Percentiles rank a stretch among this genome's conserved stretches.
phyloP scores from a whole-genome alignment of 1,284 basidiomycete species.

The Rhodotorula sp. region DNA sequence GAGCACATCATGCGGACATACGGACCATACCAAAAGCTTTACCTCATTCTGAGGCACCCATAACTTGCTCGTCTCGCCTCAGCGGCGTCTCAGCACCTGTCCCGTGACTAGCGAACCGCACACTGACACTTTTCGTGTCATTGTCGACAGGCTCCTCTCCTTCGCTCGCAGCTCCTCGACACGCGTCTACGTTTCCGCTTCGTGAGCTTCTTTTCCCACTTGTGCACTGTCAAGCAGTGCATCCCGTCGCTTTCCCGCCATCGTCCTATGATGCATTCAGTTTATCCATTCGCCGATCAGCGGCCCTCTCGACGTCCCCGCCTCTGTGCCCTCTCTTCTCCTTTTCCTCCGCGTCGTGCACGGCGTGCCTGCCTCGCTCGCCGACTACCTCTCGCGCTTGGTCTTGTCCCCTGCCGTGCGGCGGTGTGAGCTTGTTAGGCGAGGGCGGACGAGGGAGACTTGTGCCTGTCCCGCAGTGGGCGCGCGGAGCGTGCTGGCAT shows the following conservation, averaged over 20 bases:
- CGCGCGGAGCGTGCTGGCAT: too few relatives aligned
- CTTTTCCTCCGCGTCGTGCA: too few relatives aligned
- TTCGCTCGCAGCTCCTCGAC: not conserved
- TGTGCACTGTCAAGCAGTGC: not conserved
- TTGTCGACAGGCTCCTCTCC: too few relatives aligned
- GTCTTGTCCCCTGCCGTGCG: too few relatives aligned
- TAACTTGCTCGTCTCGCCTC: too few relatives aligned
- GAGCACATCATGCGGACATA: constrained; percentile 15
- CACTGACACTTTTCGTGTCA: not conserved
- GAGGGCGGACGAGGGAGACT: too few relatives aligned
- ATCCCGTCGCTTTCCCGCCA: not conserved
- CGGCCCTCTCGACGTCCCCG: not conserved
- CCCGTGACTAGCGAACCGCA: not conserved
- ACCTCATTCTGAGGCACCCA: constrained; percentile 27
- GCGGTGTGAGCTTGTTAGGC: too few relatives aligned
- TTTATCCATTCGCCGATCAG: constrained; percentile 7
- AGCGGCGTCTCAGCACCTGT: not conserved
- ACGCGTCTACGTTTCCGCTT: not conserved
- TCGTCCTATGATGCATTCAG: not conserved
- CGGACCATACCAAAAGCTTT: constrained; percentile 32
- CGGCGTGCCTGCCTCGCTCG: too few relatives aligned
- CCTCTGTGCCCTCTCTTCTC: too few relatives aligned
- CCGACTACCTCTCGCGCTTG: too few relatives aligned
- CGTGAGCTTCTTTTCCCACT: not conserved
- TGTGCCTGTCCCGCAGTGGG: too few relatives aligned